Percentiles rank a stretch among this genome's conserved stretches.
Evolutionary conservation across 108 stramenopile genomes (phyloP).

Genomic region (Nitzschia palea): DNA sequence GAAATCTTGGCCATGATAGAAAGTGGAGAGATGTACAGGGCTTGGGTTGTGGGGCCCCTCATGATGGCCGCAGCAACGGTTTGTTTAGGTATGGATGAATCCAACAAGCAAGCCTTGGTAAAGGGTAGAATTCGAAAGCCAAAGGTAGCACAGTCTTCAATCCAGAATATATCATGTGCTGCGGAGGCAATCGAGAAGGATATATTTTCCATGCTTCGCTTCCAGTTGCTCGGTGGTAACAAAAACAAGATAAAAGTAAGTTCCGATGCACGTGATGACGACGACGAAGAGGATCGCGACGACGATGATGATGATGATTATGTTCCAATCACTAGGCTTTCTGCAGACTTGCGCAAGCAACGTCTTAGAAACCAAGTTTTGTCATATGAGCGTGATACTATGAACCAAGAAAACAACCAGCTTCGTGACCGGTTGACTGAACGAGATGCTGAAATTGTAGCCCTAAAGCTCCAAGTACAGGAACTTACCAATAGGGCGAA

Average conservation of each 20-base stretch:
- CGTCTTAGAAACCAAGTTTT: constrained; percentile 4
- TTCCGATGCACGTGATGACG: background rate
- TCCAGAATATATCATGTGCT: background rate
- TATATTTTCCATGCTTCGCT: background rate
- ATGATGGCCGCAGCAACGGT: constrained; percentile 2
- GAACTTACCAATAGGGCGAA: background rate
- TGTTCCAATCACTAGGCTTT: background rate
- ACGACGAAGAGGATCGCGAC: background rate
- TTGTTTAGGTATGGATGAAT: too few species aligned
- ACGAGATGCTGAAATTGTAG: background rate
- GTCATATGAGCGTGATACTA: background rate
- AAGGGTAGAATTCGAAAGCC: too few species aligned
- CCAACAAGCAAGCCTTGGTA: too few species aligned
- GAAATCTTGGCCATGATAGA: constrained; percentile 3
- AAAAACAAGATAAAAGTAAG: background rate
- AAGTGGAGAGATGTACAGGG: constrained; percentile 5
- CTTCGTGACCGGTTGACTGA: background rate
- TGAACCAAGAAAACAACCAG: background rate
- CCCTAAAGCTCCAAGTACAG: background rate
- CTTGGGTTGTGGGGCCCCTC: background rate
- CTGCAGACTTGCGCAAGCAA: constrained; percentile 8
- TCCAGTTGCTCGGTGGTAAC: background rate
- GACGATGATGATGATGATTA: background rate
- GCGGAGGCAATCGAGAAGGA: background rate
- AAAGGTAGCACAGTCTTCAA: too few species aligned